Percentiles rank a stretch among this genome's conserved stretches.
These are phyloP conservation scores for Apiotrichum akiyoshidainum DNA, from an alignment of 1,284 basidiomycete genomes.

Conservation along the genomic window DNA sequence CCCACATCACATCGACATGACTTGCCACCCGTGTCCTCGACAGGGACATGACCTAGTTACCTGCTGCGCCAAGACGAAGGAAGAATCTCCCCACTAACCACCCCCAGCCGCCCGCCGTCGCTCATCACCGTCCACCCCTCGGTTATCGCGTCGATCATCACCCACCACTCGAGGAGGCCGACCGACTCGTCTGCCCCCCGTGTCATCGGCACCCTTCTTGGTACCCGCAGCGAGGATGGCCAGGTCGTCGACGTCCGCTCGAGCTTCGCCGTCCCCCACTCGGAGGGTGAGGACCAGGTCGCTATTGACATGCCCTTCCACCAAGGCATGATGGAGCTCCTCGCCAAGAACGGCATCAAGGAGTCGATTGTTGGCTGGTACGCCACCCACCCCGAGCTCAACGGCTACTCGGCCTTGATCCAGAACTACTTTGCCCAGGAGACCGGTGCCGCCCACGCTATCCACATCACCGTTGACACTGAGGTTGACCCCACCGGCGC, in stretches of 20 bases:
- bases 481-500: conserved; percentile 60
- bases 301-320: conserved; percentile 97
- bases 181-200: conserved; percentile 57
- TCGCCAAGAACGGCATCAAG: conserved; percentile 47
- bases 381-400: conserved; percentile 82
- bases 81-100: conserved; percentile 1
- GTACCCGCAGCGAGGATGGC: conserved; percentile 67
- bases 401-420: conserved; percentile 94
- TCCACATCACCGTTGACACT: conserved; percentile 91
- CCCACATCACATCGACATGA: no score
- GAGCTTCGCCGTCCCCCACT: conserved; percentile 84
- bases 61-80: no score
- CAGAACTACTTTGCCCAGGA: conserved; percentile 98
- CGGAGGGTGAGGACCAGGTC: conserved; percentile 85
- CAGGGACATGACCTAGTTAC: no score
- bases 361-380: conserved; percentile 58
- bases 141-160: conserved; percentile 90
- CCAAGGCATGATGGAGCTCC: conserved; percentile 85
- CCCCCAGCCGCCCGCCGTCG: conserved; percentile 60
- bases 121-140: conserved; percentile 84
- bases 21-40: no score
- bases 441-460: conserved; percentile 79
- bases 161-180: conserved; percentile 90
- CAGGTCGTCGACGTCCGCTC: conserved; percentile 69
- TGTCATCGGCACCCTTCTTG: conserved; percentile 94